A percentile compares a stretch with the other conserved stretches of the same genome.
Evolutionary conservation across 345 rosid species (phyloP).

Genomic region (Lumnitzera racemosa): DNA sequence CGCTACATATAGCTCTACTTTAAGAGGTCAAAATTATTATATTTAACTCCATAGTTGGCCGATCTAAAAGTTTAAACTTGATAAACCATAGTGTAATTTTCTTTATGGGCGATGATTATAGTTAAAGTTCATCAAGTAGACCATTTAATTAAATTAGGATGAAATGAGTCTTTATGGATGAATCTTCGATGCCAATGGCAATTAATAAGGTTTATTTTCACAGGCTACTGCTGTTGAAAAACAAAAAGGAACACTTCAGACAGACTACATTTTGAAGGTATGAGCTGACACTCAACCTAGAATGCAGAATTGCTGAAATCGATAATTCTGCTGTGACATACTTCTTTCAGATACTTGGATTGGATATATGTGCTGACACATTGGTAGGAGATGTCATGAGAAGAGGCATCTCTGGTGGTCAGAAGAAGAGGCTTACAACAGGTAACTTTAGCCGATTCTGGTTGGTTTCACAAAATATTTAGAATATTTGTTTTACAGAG

Average conservation of each 20-base stretch:
- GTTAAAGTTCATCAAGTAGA: too few relatives aligned
- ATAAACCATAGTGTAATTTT: too few relatives aligned
- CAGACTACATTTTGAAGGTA: constrained; percentile 44
- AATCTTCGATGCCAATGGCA: too few relatives aligned
- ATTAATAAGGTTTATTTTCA: neutral
- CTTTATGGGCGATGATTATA: too few relatives aligned
- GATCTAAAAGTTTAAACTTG: too few relatives aligned
- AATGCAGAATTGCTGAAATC: neutral
- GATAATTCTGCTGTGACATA: neutral
- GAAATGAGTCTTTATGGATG: too few relatives aligned
- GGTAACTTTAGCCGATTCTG: constrained; percentile 14
- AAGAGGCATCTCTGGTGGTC: constrained; percentile 49
- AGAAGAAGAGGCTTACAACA: constrained; percentile 41
- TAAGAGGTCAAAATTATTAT: too few relatives aligned
- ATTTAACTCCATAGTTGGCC: too few relatives aligned
- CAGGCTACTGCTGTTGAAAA: constrained; percentile 39
- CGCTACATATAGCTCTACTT: too few relatives aligned
- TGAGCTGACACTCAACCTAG: neutral
- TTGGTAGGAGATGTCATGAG: constrained; percentile 36
- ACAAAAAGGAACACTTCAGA: constrained; percentile 31
- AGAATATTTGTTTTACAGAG: too few relatives aligned
- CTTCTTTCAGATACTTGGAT: constrained; percentile 28
- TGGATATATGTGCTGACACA: constrained; percentile 42
- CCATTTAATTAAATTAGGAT: too few relatives aligned
- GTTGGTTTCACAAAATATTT: too few relatives aligned